phyloP scores from a whole-genome alignment of 495 filamentous ascomycete genomes.

The Daldinia vernicosa region DNA sequence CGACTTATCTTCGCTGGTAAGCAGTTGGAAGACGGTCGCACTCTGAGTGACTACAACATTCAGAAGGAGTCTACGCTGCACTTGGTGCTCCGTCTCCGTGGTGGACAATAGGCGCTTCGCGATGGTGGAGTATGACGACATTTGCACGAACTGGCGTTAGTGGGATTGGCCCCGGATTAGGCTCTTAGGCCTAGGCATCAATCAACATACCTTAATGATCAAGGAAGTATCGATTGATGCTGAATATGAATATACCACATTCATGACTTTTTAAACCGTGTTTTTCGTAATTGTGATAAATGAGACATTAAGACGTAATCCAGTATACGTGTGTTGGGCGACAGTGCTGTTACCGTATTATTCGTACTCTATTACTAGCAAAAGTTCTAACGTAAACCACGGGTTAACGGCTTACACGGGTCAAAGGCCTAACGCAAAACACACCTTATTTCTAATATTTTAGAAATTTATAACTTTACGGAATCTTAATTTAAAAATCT shows the following conservation, averaged over 20 bases:
- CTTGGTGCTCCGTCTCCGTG: conserved; percentile 86
- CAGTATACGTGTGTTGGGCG: neutral
- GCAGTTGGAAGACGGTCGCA: conserved; percentile 87
- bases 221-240: conserved; percentile 24
- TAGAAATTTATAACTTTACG: too few relatives aligned
- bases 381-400: too few relatives aligned
- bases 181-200: conserved; percentile 23
- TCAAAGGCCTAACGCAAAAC: too few relatives aligned
- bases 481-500: too few relatives aligned
- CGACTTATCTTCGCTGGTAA: conserved; percentile 91
- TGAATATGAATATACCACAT: conserved; percentile 26
- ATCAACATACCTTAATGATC: conserved; percentile 27
- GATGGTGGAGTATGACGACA: conserved; percentile 35
- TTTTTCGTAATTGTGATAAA: neutral
- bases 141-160: conserved; percentile 42
- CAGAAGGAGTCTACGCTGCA: conserved; percentile 93
- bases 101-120: conserved; percentile 68
- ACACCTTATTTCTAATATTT: too few relatives aligned
- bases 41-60: conserved; percentile 90
- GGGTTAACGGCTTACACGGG: too few relatives aligned
- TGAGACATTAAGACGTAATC: neutral
- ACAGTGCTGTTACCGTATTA: too few relatives aligned
- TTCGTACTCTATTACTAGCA: too few relatives aligned
- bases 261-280: neutral
- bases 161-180: conserved; percentile 28